phyloP scores from a whole-genome alignment of 441 rosid species.

The Monsonia emarginata region DNA sequence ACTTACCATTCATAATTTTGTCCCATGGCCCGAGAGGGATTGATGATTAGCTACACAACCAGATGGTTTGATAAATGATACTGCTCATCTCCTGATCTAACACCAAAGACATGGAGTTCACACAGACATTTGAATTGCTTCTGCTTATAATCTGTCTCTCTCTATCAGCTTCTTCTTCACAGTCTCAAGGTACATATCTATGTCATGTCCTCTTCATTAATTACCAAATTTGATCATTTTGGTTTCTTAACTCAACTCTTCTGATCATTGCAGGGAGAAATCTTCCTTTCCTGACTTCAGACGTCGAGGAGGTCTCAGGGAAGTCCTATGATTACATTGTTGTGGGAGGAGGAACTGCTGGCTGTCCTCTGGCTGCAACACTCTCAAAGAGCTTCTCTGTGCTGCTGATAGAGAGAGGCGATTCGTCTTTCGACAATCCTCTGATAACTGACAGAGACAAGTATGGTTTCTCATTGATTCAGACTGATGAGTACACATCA shows the following conservation, averaged over 20 bases:
- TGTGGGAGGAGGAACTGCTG: conserved; percentile 62
- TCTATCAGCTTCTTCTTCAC: conserved; percentile 13
- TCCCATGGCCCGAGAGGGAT: conserved; percentile 8
- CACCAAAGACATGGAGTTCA: conserved; percentile 17
- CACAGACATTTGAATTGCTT: conserved; percentile 10
- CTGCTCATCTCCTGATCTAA: background rate
- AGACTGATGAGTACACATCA: conserved; percentile 44
- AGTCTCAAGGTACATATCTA: conserved; percentile 26
- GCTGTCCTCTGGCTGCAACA: conserved; percentile 60
- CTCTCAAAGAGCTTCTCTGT: conserved; percentile 55
- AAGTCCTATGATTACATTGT: conserved; percentile 60
- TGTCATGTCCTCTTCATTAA: too few species aligned
- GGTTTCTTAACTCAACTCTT: background rate
- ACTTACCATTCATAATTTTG: conserved; percentile 12
- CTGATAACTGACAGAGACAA: conserved; percentile 26
- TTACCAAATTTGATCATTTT: background rate
- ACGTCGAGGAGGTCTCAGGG: conserved; percentile 45
- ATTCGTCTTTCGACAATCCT: conserved; percentile 56
- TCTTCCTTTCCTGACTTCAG: conserved; percentile 50
- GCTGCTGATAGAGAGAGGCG: conserved; percentile 53
- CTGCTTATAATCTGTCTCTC: conserved; percentile 14
- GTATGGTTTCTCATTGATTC: conserved; percentile 45
- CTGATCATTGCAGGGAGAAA: conserved; percentile 25
- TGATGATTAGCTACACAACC: conserved; percentile 13
- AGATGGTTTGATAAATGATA: background rate